Evolutionary conservation across 164 flowering plant genomes (phyloP), one percentile per base, ranked within the genome.

Genomic region (Warburgia ugandensis): DNA sequence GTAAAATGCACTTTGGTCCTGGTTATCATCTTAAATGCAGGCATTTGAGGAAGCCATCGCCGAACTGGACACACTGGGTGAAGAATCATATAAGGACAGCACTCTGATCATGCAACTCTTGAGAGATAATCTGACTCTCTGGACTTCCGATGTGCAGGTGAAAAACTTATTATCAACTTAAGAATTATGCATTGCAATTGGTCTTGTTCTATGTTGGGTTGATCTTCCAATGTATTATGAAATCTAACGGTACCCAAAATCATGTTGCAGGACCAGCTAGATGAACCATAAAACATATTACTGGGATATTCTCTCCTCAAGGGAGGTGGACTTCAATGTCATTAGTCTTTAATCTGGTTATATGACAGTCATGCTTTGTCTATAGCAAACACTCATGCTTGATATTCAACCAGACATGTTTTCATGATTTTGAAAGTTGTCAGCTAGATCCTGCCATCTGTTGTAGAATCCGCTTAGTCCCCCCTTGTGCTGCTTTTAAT

Each of bases 101-200:
- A 81, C 86, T 48, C 82, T 84, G 39, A 84, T 84, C 65, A 84
- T 84, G 88, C 94, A 84, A 58, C 82, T 84, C 39, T 71, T 84
- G 11, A 70, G 92, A 69, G 92, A 84, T 67, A 84, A 83, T 61
- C 81, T 83, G 61, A 81, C 85, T 58, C 81, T 84, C 35, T 84
- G 94, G 94, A 84, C 94, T 36, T 81, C 88, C 8, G 88, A 84
- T 64, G 65, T 45, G 28, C 84, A 82, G 78, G 89, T 80, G 16
- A 39, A 59, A n/a, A n/a, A 48, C 17, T 2, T 13, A 50, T 11
- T 35, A 35, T 6, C 19, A 11, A 3, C 9, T 7, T 22, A 20
- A 9, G 19, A 5, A 4, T 19, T 23, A 29, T 2, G n/a, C n/a
- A n/a, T n/a, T n/a, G n/a, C n/a, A n/a, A n/a, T n/a, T n/a, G n/a